Evolutionary conservation across 805 yeast genomes (phyloP), one percentile per base, ranked within the genome.

Genomic region (Maudiozyma turicensis): DNA sequence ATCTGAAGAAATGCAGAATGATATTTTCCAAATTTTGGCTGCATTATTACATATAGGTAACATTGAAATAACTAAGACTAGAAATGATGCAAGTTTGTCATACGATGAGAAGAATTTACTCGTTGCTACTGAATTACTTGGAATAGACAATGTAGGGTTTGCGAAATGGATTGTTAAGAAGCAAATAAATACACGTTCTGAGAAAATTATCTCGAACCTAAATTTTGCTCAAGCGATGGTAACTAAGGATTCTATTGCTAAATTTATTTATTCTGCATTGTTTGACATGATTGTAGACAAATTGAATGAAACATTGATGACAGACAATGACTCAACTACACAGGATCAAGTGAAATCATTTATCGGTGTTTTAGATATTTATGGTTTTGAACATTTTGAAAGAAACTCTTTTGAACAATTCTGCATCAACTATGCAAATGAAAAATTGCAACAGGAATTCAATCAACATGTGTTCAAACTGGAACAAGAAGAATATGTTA

Each of bases 381-480:
- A 91, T 64, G 99, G 99, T 20, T 91, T 91, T 67, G 99, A 91
- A 69, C 97, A 91, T 68, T 91, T 91, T 66, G 90, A 87, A 58
- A 82, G 79, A 61, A 91, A 91, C 69, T 89, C 97, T 8, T 91
- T 91, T 60, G 99, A 91, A 69, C 99, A 91, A 68, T 91, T 91
- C 68, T 91, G 99, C 71, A 91, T 91, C 70, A 91, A 91, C 65
- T 91, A 91, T 66, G 97, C 98, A 41, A 91, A 91, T 68, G 99
- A 91, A 72, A 91, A 91, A 69, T 76, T 91, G 58, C 99, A 91
- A 69, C 99, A 91, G 68, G 97, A 91, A 66, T 91, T 91, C 69
- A 93, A 90, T 61, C 97, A 89, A 70, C 98, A 93, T 62, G 97
- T 93, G 48, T 91, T 91, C 78, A 93, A 93, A 65, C 76, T 93